Evolutionary conservation across 805 yeast species (phyloP).

Genomic region (Saccharomycopsis javanensis): DNA sequence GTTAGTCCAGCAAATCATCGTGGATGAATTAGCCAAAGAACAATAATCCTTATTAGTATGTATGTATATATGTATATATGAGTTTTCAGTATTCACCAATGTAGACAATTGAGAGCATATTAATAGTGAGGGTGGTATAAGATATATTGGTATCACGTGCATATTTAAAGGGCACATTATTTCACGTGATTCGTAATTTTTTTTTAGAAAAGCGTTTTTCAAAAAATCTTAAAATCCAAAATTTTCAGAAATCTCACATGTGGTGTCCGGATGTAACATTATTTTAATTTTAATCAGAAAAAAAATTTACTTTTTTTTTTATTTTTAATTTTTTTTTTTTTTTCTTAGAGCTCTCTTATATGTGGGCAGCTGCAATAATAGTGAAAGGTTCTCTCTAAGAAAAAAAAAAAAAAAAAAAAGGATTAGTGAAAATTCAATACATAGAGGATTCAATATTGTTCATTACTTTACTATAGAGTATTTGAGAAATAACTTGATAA

Average conservation of each 20-base stretch:
- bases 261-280: background rate
- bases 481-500: background rate
- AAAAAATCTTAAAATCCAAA: background rate
- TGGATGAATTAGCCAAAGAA: slow-evolving; percentile 54
- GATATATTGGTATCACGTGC: no score
- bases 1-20: slow-evolving; percentile 64
- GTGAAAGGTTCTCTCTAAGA: background rate
- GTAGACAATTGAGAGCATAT: no score
- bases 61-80: no score
- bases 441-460: no score
- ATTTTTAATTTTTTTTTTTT: background rate
- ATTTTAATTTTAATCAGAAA: background rate
- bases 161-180: no score
- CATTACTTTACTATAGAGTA: no score
- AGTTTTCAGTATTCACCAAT: no score
- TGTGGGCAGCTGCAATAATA: background rate
- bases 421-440: background rate
- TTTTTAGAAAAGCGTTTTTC: no score
- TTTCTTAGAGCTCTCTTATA: background rate
- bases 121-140: no score
- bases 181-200: background rate
- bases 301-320: no score
- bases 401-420: background rate
- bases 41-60: no score
- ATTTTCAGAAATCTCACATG: no score